Percentiles rank a stretch among this genome's conserved stretches.
Evolutionary conservation across 1,284 basidiomycete genomes (phyloP).

Genomic region (Ustilago sp.): DNA sequence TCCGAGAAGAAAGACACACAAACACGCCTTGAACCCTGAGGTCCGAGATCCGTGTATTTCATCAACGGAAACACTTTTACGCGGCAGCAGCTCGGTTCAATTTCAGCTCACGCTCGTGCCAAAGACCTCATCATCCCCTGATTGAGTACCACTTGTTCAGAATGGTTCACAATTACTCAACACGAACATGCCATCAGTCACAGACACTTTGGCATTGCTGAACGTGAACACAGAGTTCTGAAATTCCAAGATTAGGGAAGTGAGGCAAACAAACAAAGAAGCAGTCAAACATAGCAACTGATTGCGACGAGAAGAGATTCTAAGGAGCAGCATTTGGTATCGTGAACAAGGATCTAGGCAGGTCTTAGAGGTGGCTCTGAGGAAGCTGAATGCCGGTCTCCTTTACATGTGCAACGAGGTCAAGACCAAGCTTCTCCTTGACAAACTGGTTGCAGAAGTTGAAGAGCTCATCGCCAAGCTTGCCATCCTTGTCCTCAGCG

Average conservation of each 20-base stretch:
- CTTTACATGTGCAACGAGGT: conserved; percentile 26
- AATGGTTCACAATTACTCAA: not conserved
- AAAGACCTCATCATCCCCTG: not conserved
- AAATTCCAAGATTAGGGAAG: not conserved
- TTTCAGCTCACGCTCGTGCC: not conserved
- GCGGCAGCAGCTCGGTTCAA: not conserved
- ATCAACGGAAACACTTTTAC: not conserved
- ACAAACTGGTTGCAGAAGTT: conserved; percentile 42
- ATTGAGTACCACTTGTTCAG: not conserved
- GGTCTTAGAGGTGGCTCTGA: conserved; percentile 34
- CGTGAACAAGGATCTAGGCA: not conserved
- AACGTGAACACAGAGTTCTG: not conserved
- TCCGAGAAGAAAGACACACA: not conserved
- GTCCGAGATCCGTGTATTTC: conserved; percentile 4
- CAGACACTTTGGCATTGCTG: not conserved
- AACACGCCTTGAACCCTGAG: conserved; percentile 2
- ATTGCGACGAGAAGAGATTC: not conserved
- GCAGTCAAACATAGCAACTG: not conserved
- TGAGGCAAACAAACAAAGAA: not conserved
- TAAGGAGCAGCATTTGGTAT: not conserved
- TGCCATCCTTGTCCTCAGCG: conserved; percentile 45
- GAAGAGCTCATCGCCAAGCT: conserved; percentile 43
- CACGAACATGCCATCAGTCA: not conserved
- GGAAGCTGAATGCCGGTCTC: conserved; percentile 37
- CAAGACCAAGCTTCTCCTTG: conserved; percentile 47